A percentile compares a stretch with the other conserved stretches of the same genome.
Conservation (phyloP, 352 stramenopile species). For the Phytopythium kandeliae region DNA sequence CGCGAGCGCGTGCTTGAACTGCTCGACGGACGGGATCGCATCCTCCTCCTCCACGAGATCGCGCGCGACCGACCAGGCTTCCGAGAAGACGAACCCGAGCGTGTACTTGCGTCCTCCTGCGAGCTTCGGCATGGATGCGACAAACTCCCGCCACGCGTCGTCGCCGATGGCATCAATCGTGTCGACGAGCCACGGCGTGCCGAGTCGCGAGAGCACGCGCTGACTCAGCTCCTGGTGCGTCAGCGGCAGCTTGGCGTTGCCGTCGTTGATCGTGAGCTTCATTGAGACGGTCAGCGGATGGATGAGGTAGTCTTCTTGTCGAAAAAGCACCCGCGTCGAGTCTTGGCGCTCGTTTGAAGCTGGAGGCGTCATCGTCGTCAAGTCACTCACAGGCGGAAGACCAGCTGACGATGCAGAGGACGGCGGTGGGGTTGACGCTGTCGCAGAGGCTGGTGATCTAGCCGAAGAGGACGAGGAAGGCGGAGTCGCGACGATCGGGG, state of each 20-base stretch:
- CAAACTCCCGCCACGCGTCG: slow-evolving; percentile 60
- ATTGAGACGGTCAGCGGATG: slow-evolving; percentile 71
- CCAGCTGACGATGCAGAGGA: not conserved
- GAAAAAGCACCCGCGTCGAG: slow-evolving; percentile 27
- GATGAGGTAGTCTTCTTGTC: slow-evolving; percentile 56
- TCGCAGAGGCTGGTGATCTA: not conserved
- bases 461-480: slow-evolving; percentile 5
- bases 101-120: slow-evolving; percentile 73
- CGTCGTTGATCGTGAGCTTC: slow-evolving; percentile 79
- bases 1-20: slow-evolving; percentile 69
- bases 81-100: slow-evolving; percentile 79
- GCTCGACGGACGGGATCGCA: slow-evolving; percentile 52
- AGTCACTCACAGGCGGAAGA: slow-evolving; percentile 1
- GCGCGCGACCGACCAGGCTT: slow-evolving; percentile 74
- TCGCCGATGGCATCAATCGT: slow-evolving; percentile 72
- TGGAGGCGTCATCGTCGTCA: slow-evolving; percentile 9
- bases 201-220: slow-evolving; percentile 63
- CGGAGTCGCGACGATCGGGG: slow-evolving; percentile 4
- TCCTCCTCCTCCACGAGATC: slow-evolving; percentile 77
- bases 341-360: not conserved
- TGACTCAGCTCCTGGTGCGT: slow-evolving; percentile 72
- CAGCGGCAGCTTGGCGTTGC: slow-evolving; percentile 67
- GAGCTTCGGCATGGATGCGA: slow-evolving; percentile 64
- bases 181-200: slow-evolving; percentile 73
- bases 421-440: not conserved